Base-by-base conservation (phyloP, 495 filamentous ascomycete species). In the Xylaria acuta region DNA sequence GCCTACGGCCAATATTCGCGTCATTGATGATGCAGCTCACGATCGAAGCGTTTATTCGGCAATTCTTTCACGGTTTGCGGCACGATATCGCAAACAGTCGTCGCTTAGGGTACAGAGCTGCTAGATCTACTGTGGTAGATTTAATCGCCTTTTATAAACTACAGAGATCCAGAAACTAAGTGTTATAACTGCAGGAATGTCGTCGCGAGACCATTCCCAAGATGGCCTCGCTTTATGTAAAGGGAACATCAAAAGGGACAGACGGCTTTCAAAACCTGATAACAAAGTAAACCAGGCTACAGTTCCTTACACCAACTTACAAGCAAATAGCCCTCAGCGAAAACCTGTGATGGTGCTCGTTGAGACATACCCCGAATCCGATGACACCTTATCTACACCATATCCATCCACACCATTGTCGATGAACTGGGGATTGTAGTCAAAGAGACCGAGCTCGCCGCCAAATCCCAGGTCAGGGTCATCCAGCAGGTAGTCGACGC, bases 281-380 rank as follows among this genome's bases (percentile, higher is more conserved):
- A 27, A 45, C 34, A 25, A 41, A 41, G 25, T 11, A 25, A 64
- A 64, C 30, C n/a, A 11, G 43, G 1, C 30, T 32, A 34, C 51
- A 36, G 27, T 49, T 32, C 43, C 22, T 34, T n/a, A 49, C 12
- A 56, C 38, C 20, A 54, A 11, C 6, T 62, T n/a, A 22, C 51
- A 18, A n/a, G 34, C n/a, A 43, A 68, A 0, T 4, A 22, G 16
- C 65, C 45, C 74, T 38, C 59, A 56, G 18, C 43, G 59, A 18
- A 51, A 60, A 11, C 65, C 70, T 47, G 72, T 72, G 30, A 62
- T 62, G 3, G 75, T 74, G 41, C 67, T 70, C 49, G 70, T 77
- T 2, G 77, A 77, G 51, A 66, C 72, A 67, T 77, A 79, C 0
- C 77, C 77, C 34, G 77, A 77, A 41, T 77, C 77, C 34, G 72